Evolutionary conservation across 257 asterid species (phyloP).

Genomic region (Solanum paucissectum): DNA sequence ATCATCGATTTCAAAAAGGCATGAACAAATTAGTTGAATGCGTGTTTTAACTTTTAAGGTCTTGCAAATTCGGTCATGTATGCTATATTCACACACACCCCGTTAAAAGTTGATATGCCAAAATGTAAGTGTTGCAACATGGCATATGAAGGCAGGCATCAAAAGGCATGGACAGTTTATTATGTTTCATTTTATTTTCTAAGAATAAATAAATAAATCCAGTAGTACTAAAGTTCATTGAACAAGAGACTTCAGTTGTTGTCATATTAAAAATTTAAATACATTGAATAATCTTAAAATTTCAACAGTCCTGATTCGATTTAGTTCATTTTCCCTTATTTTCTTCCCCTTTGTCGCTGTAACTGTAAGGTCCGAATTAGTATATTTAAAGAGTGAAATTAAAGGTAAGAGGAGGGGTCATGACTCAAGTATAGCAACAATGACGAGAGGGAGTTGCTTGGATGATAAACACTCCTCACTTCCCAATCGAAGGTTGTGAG

Average conservation of each 20-base stretch:
- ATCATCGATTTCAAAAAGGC: background rate
- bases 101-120: background rate
- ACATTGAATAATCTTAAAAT: background rate
- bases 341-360: background rate
- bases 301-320: background rate
- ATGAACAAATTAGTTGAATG: background rate
- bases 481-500: too few relatives aligned
- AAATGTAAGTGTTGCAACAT: background rate
- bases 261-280: background rate
- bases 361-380: background rate
- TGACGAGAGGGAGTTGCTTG: background rate
- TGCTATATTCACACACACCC: background rate
- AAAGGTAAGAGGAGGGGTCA: background rate
- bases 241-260: background rate
- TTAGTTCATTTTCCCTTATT: background rate
- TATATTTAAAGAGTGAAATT: background rate
- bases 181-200: background rate
- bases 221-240: background rate
- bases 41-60: background rate
- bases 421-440: too few relatives aligned
- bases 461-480: background rate
- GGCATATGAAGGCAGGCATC: background rate
- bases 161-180: background rate
- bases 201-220: background rate
- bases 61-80: background rate